Percentiles rank a stretch among this genome's conserved stretches.
These are phyloP conservation scores for Myxozyma neglecta DNA, from an alignment of 805 yeast genomes.

Conservation along the genomic window DNA sequence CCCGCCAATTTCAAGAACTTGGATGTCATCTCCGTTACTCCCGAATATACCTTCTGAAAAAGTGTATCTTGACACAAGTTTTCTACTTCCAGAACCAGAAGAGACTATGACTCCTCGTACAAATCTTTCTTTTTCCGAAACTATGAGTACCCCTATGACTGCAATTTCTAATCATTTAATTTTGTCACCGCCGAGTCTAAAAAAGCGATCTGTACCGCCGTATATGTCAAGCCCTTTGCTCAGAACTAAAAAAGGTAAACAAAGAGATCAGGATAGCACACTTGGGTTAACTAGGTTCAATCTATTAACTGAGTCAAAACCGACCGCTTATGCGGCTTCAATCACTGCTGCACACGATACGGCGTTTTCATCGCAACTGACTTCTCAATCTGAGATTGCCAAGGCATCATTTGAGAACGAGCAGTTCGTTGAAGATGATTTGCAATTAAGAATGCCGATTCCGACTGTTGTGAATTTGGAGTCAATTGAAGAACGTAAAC, in stretches of 20 bases:
- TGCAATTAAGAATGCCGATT: background rate
- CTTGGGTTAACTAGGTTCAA: background rate
- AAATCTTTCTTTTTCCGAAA: background rate
- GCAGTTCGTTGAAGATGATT: slow-evolving; percentile 2
- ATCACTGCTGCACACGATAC: background rate
- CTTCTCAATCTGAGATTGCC: background rate
- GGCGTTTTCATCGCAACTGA: background rate
- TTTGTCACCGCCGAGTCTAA: background rate
- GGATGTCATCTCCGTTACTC: slow-evolving; percentile 7
- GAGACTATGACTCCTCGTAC: background rate
- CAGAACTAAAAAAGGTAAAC: background rate
- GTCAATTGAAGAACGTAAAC: background rate
- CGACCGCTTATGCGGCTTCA: slow-evolving; percentile 2
- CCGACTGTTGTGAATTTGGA: slow-evolving; percentile 2
- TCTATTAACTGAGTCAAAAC: slow-evolving; percentile 1
- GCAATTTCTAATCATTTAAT: background rate
- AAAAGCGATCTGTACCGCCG: background rate
- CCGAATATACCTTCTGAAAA: background rate
- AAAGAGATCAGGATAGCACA: background rate
- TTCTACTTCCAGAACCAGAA: background rate
- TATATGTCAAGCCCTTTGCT: slow-evolving; percentile 17
- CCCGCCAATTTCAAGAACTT: background rate
- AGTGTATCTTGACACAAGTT: background rate
- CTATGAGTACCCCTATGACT: background rate
- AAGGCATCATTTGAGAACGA: slow-evolving; percentile 3